Conservation (phyloP, 2,329 filamentous ascomycete genomes). For the Trichoderma asperellum region DNA sequence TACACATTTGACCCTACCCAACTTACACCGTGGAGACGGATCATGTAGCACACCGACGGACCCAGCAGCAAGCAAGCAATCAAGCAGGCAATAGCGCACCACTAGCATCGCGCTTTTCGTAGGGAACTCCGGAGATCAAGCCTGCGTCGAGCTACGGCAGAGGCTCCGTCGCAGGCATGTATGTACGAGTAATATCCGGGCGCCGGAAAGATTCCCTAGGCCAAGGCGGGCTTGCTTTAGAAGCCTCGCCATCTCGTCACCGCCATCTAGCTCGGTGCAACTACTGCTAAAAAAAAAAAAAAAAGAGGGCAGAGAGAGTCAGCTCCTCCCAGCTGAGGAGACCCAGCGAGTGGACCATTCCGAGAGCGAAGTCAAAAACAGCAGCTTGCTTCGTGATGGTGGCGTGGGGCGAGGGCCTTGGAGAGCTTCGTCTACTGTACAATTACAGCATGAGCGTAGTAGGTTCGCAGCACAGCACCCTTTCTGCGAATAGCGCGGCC, state of each 20-base stretch:
- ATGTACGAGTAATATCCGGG: conserved; percentile 19
- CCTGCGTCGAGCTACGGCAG: neutral
- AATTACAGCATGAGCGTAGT: neutral
- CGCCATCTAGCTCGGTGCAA: conserved; percentile 10
- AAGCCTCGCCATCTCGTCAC: conserved; percentile 8
- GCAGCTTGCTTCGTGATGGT: conserved; percentile 7
- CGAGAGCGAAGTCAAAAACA: neutral
- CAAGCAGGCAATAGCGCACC: conserved; percentile 18
- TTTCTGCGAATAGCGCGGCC: neutral
- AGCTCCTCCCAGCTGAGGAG: conserved; percentile 21
- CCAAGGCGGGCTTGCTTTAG: conserved; percentile 12
- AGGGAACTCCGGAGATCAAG: neutral
- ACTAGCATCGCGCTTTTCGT: neutral
- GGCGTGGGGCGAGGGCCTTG: conserved; percentile 14
- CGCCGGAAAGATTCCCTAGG: conserved; percentile 21
- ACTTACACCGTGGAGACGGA: neutral
- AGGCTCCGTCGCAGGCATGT: neutral
- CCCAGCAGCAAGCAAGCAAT: conserved; percentile 12
- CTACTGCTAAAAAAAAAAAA: conserved; percentile 10
- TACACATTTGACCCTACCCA: neutral
- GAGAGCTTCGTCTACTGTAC: neutral
- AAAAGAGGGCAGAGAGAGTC: conserved; percentile 12
- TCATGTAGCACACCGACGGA: conserved; percentile 21
- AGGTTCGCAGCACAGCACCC: neutral
- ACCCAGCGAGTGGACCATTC: conserved; percentile 23